Conservation (phyloP, 345 rosid genomes). For the Euphorbia tirucalli region DNA sequence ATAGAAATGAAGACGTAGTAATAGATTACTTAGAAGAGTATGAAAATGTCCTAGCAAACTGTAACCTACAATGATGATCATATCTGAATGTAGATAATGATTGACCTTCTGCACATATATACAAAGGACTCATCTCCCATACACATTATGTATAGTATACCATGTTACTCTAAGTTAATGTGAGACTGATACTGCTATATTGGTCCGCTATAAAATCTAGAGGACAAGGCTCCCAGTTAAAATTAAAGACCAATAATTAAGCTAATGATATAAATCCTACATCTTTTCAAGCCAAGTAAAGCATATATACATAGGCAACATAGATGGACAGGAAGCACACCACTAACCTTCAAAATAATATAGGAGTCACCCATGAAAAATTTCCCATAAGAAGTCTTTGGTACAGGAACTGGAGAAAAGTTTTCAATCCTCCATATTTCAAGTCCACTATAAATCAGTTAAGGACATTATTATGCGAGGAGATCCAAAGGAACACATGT, state of each 20-base stretch:
- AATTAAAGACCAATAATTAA: not conserved
- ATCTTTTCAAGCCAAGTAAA: not conserved
- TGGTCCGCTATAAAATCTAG: not conserved
- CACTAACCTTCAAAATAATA: constrained; percentile 73
- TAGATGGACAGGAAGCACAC: constrained; percentile 8
- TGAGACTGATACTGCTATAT: not conserved
- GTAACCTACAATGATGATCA: not conserved
- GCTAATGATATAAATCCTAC: not conserved
- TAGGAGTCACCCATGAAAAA: constrained; percentile 97
- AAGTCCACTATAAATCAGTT: constrained; percentile 57
- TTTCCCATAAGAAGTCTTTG: constrained; percentile 74
- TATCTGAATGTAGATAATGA: not conserved
- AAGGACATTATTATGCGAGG: not conserved
- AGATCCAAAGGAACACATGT: constrained; percentile 8
- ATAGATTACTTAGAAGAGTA: not conserved
- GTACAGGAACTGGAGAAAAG: constrained; percentile 62
- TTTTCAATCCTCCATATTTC: constrained; percentile 98
- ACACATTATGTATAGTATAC: not conserved
- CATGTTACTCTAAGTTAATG: not conserved
- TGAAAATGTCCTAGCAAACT: not conserved
- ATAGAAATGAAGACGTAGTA: not conserved
- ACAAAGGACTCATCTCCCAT: not conserved
- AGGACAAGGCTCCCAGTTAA: not conserved
- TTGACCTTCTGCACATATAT: not conserved
- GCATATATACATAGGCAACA: not conserved